A percentile compares a stretch with the other conserved stretches of the same genome.
Evolutionary conservation across 306 rosid genomes (phyloP).

Genomic region (Carpinus viminea): DNA sequence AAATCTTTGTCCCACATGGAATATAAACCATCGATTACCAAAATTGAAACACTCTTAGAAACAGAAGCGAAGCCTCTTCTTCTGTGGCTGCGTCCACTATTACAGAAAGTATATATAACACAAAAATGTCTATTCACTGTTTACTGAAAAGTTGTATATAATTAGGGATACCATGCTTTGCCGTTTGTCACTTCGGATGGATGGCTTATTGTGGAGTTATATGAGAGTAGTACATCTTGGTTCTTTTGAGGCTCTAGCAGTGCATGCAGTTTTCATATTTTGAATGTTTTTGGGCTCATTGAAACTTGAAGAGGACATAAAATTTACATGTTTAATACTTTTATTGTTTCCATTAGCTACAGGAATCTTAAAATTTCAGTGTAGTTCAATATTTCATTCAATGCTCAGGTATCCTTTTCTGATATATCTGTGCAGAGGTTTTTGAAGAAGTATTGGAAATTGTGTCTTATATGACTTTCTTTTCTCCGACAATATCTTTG

Average conservation of each 20-base stretch:
- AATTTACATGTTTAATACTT: not conserved
- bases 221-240: not conserved
- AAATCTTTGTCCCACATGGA: no score
- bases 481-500: constrained; percentile 86
- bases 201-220: not conserved
- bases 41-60: not conserved
- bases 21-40: not conserved
- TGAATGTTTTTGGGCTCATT: not conserved
- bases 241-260: constrained; percentile 1
- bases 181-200: not conserved
- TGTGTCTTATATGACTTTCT: constrained; percentile 92
- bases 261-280: not conserved
- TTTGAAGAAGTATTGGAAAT: constrained; percentile 98
- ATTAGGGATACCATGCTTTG: not conserved
- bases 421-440: constrained; percentile 70
- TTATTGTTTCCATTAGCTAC: not conserved
- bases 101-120: not conserved
- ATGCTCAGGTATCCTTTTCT: not conserved
- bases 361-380: not conserved
- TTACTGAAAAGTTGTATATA: not conserved
- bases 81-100: not conserved
- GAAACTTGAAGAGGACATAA: not conserved
- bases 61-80: not conserved
- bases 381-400: constrained; percentile 1
- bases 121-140: not conserved